Evolutionary conservation across 331 rosid genomes (phyloP), one percentile per base, ranked within the genome.

Genomic region (Arachis monticola): DNA sequence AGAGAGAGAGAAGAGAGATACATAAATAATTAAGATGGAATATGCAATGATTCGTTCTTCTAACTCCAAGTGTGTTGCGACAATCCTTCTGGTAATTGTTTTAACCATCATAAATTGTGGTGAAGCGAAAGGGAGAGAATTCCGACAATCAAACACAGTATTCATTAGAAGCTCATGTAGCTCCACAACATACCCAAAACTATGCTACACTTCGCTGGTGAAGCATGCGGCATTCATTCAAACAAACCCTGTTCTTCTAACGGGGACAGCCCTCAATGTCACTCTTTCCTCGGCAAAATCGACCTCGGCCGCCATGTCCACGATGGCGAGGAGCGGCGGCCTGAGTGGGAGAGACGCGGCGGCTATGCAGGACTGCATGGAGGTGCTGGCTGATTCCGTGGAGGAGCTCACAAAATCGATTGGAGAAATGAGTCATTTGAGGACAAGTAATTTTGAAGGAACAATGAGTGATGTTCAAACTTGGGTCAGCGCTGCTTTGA

Each of bases 401-500:
- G 86, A 88, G n/a, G 85, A 82, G 58, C 83, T 93, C 0, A n/a
- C 69, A 5, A 81, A 50, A 66, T 91, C 93, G 1, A 84, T 91
- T 0, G 55, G 22, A 0, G 94, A 87, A 75, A 83, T 93, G 95
- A 27, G 74, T 0, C 65, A 72, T 35, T 75, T 93, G 0, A 75
- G 62, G 31, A 56, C 56, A 1, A 55, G 74, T 0, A 61, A 86
- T 41, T 89, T 89, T 61, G 74, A 70, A 35, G 1, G 80, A 1
- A 78, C 81, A 2, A 89, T 89, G 73, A 87, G 52, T 38, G 88
- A 93, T 14, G 79, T 91, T 3, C 93, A 93, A 59, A 93, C 98
- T 1, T 89, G 98, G 98, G 92, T 87, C 4, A 91, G 96, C 51
- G 91, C 98, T 17, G 96, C 96, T 35, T 81, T 93, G 74, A 93